Evolutionary conservation across 495 filamentous ascomycete species (phyloP).

Genomic region (Podospora conica): DNA sequence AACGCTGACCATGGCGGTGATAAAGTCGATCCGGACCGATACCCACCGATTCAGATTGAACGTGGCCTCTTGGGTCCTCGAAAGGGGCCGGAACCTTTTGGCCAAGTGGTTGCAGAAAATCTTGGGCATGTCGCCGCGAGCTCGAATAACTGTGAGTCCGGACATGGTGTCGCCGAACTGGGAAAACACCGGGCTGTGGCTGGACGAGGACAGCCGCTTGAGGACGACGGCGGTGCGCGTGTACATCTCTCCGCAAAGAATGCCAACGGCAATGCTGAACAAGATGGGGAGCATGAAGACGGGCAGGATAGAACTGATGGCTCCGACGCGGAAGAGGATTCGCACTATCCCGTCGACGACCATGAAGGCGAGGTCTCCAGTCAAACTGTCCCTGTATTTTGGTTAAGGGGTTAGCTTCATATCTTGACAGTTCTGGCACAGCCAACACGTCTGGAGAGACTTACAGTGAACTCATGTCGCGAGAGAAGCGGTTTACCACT

Average conservation of each 20-base stretch:
- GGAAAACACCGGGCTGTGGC: conserved; percentile 45
- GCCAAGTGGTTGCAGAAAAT: conserved; percentile 40
- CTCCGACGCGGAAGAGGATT: conserved; percentile 38
- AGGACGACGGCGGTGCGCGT: conserved; percentile 42
- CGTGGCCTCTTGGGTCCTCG: conserved; percentile 37
- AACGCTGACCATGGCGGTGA: conserved; percentile 41
- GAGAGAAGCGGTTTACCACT: conserved; percentile 52
- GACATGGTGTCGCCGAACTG: conserved; percentile 47
- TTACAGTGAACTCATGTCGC: conserved; percentile 43
- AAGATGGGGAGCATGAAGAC: conserved; percentile 43
- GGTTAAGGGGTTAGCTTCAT: background rate
- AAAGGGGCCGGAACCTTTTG: conserved; percentile 34
- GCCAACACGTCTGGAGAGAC: background rate
- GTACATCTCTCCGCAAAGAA: conserved; percentile 44
- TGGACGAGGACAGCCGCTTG: conserved; percentile 38
- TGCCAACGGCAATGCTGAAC: conserved; percentile 36
- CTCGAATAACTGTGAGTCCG: conserved; percentile 44
- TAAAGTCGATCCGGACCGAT: conserved; percentile 42
- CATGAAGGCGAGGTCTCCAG: conserved; percentile 36
- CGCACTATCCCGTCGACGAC: conserved; percentile 34
- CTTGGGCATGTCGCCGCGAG: conserved; percentile 38
- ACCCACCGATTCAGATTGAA: conserved; percentile 50
- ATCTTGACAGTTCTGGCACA: background rate
- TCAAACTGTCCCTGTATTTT: conserved; percentile 16
- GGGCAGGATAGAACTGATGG: conserved; percentile 45